Evolutionary conservation across 768 basidiomycete species (phyloP).

Genomic region (Epithele typhae): DNA sequence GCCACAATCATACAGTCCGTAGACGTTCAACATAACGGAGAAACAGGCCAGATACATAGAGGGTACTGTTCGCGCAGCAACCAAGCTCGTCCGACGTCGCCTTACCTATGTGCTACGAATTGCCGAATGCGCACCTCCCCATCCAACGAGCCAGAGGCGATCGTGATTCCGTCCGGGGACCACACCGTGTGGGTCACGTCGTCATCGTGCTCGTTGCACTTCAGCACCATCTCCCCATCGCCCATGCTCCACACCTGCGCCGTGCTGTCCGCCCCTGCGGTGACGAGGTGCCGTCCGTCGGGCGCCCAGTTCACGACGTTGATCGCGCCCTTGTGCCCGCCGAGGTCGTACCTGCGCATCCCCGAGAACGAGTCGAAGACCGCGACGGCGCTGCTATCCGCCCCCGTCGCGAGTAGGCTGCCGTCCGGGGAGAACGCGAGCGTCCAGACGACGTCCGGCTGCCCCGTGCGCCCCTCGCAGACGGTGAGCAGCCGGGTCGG

Average conservation of each 20-base stretch:
- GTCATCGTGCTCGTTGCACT: not conserved
- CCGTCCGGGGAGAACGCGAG: conserved; percentile 16
- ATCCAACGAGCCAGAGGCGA: conserved; percentile 42
- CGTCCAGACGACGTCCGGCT: conserved; percentile 5
- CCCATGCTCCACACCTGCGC: not conserved
- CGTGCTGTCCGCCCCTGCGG: not conserved
- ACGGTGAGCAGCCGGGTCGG: not conserved
- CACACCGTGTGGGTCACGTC: not conserved
- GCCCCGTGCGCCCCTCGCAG: conserved; percentile 11
- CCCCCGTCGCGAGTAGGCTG: conserved; percentile 10
- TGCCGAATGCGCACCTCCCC: conserved; percentile 29
- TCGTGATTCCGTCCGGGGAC: conserved; percentile 17
- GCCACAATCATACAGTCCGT: too few relatives aligned
- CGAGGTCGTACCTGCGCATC: not conserved
- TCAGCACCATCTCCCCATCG: not conserved
- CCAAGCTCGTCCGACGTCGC: too few relatives aligned
- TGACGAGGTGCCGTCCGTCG: conserved; percentile 5
- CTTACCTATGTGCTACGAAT: too few relatives aligned
- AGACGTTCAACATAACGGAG: too few relatives aligned
- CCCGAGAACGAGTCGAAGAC: not conserved
- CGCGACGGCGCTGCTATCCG: conserved; percentile 10
- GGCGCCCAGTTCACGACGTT: conserved; percentile 4
- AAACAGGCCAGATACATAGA: too few relatives aligned
- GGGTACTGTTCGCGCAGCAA: too few relatives aligned
- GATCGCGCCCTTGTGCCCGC: not conserved